A percentile compares a stretch with the other conserved stretches of the same genome.
These are phyloP conservation scores for Coleophoma crateriformis DNA, from an alignment of 2,329 filamentous ascomycete species.

Conservation along the genomic window DNA sequence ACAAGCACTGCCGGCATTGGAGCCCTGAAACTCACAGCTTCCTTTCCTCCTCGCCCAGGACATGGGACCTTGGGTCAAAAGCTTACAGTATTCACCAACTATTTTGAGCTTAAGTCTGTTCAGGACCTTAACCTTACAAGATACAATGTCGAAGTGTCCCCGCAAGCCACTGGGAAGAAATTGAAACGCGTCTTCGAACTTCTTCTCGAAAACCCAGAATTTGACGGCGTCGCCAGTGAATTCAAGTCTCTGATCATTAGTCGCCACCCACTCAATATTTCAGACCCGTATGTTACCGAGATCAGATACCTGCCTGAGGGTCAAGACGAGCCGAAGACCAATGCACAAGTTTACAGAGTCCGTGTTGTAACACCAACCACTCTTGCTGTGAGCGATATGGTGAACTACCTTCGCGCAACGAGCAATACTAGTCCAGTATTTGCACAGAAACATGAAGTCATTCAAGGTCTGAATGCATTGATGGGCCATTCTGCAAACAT, in stretches of 20 bases:
- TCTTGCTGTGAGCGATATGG: slow-evolving; percentile 11
- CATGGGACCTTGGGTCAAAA: slow-evolving; percentile 21
- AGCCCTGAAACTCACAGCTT: slow-evolving; percentile 11
- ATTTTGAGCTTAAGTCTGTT: slow-evolving; percentile 19
- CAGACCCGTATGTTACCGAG: slow-evolving; percentile 7
- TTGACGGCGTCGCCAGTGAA: slow-evolving; percentile 19
- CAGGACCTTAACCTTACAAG: slow-evolving; percentile 16
- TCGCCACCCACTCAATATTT: slow-evolving; percentile 10
- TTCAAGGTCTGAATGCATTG: slow-evolving; percentile 55
- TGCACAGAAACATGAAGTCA: slow-evolving; percentile 38
- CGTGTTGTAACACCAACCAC: slow-evolving; percentile 13
- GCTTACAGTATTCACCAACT: slow-evolving; percentile 25
- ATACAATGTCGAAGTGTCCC: slow-evolving; percentile 22
- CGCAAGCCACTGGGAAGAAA: slow-evolving; percentile 20
- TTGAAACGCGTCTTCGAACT: slow-evolving; percentile 22
- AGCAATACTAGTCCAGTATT: slow-evolving; percentile 6
- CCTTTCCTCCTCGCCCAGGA: slow-evolving; percentile 22
- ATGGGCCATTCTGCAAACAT: slow-evolving; percentile 41
- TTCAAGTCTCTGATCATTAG: slow-evolving; percentile 23
- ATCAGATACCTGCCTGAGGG: slow-evolving; percentile 20
- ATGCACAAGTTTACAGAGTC: slow-evolving; percentile 14
- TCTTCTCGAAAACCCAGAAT: slow-evolving; percentile 22
- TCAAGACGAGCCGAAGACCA: slow-evolving; percentile 15
- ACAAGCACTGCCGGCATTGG: slow-evolving; percentile 10
- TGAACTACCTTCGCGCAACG: slow-evolving; percentile 12